Evolutionary conservation across 176 grass and related monocot genomes (phyloP).

Genomic region (Aegilops tauschii): DNA sequence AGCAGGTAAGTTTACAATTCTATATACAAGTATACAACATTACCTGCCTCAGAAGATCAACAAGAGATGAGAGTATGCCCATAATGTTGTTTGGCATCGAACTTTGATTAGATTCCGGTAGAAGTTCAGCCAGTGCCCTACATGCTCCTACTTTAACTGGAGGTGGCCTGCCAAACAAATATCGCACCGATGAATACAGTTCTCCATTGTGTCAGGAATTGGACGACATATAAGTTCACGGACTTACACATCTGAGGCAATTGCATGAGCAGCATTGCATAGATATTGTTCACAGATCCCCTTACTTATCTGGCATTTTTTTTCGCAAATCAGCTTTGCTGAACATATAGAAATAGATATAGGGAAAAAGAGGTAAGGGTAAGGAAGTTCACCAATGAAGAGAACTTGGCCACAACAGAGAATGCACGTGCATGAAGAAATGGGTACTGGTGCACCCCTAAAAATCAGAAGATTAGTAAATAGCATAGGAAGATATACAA

Average conservation of each 20-base stretch:
- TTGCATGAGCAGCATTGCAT: conserved; percentile 56
- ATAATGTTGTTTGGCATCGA: conserved; percentile 61
- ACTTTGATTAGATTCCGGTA: conserved; percentile 56
- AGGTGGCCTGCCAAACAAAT: conserved; percentile 57
- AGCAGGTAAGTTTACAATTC: conserved; percentile 25
- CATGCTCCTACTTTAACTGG: conserved; percentile 98
- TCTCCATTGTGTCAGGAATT: conserved; percentile 26
- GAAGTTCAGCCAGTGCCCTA: conserved; percentile 65
- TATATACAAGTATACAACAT: conserved; percentile 19
- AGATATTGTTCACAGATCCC: conserved; percentile 69
- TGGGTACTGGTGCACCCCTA: conserved; percentile 69
- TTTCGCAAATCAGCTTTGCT: conserved; percentile 25
- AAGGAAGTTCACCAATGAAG: conserved; percentile 56
- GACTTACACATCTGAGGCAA: conserved; percentile 89
- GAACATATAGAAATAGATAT: conserved; percentile 18
- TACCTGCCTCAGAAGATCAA: conserved; percentile 83
- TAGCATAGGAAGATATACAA: conserved; percentile 6
- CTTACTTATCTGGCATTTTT: conserved; percentile 68
- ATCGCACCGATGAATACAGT: conserved; percentile 17
- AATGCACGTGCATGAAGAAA: conserved; percentile 95
- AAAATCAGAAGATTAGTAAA: conserved; percentile 37
- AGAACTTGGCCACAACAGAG: conserved; percentile 72
- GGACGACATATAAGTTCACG: conserved; percentile 10
- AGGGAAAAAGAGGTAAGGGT: not conserved
- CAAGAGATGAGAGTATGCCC: conserved; percentile 76